Evolutionary conservation across 192 early-diverging fungal genomes (phyloP).

Genomic region (Umbelopsis isabellina): DNA sequence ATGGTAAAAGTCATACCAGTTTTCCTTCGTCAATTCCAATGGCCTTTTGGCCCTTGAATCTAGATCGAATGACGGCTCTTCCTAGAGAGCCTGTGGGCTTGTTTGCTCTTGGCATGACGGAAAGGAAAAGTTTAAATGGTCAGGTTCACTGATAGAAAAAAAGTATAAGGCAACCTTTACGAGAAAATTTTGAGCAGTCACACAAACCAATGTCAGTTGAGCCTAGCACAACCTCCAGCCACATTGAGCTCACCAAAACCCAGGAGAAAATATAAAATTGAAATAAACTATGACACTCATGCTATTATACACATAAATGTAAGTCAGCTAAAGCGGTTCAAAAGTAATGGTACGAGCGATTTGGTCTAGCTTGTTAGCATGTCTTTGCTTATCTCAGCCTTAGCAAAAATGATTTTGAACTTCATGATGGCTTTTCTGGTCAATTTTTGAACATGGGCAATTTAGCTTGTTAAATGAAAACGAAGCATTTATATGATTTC

Average conservation of each 20-base stretch:
- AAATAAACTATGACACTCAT: too few species aligned
- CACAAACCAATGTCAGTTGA: neutral
- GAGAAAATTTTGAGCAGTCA: slow-evolving; percentile 23
- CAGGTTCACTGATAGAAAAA: neutral
- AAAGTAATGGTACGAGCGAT: too few species aligned
- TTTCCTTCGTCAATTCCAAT: slow-evolving; percentile 43
- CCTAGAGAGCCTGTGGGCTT: slow-evolving; percentile 36
- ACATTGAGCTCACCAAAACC: too few species aligned
- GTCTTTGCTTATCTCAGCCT: neutral
- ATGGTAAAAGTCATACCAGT: slow-evolving; percentile 23
- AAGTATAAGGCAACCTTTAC: neutral
- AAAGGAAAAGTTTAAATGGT: neutral
- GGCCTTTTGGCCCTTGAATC: slow-evolving; percentile 44
- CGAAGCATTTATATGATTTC: neutral
- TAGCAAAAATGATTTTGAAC: neutral
- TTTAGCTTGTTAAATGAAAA: slow-evolving; percentile 17
- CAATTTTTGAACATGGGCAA: slow-evolving; percentile 11
- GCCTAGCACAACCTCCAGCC: too few species aligned
- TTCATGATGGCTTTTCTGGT: slow-evolving; percentile 3
- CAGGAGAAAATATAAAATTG: too few species aligned
- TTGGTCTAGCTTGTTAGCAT: too few species aligned
- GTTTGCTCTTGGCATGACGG: slow-evolving; percentile 35
- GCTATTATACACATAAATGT: too few species aligned
- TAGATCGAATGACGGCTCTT: slow-evolving; percentile 40
- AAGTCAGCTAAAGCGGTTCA: too few species aligned